phyloP scores from a whole-genome alignment of 257 asterid genomes.

The Plantago elongata region DNA sequence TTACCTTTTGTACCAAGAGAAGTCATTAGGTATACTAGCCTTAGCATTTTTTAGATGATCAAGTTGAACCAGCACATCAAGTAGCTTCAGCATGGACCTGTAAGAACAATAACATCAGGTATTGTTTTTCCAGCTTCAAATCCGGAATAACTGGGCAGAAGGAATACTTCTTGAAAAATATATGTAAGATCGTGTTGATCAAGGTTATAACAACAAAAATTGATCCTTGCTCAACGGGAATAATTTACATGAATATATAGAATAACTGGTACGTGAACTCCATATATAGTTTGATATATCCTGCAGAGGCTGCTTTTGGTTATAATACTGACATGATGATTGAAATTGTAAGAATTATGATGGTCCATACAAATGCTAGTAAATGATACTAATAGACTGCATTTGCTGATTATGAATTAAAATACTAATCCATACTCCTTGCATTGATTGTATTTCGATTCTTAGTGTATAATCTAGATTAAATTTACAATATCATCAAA shows the following conservation, averaged over 20 bases:
- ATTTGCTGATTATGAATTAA: background rate
- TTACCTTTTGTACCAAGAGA: conserved; percentile 99
- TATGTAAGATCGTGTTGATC: background rate
- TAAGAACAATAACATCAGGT: conserved; percentile 26
- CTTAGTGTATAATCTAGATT: too few species aligned
- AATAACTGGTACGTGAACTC: too few species aligned
- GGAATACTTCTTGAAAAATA: background rate
- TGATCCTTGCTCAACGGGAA: too few species aligned
- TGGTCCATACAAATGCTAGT: too few species aligned
- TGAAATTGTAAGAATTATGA: too few species aligned
- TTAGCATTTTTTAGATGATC: conserved; percentile 99
- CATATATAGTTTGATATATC: too few species aligned
- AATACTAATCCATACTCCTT: background rate
- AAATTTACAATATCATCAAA: background rate
- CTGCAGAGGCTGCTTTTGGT: too few species aligned
- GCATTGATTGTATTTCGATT: too few species aligned
- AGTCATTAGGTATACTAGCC: conserved; percentile 98
- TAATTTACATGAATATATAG: too few species aligned
- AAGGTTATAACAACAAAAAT: background rate
- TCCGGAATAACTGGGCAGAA: conserved; percentile 16
- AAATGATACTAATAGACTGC: background rate
- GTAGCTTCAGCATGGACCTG: conserved; percentile 96
- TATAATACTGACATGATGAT: too few species aligned
- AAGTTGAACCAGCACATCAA: conserved; percentile 91
- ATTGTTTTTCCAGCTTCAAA: conserved; percentile 6